A percentile compares a stretch with the other conserved stretches of the same genome.
phyloP scores from a whole-genome alignment of 352 stramenopile species.

The Phytophthora tubulina region DNA sequence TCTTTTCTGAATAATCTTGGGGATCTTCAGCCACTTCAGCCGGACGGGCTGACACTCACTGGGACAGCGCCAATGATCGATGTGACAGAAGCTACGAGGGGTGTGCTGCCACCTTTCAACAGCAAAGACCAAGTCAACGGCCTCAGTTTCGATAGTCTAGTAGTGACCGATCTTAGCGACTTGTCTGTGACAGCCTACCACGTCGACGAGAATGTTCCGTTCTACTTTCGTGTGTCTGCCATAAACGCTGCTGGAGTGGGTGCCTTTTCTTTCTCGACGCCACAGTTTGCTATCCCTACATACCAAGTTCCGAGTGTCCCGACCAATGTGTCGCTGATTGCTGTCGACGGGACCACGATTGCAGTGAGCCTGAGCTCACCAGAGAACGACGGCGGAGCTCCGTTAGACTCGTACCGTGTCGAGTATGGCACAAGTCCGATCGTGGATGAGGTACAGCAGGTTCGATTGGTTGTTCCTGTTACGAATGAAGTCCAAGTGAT shows the following conservation, averaged over 20 bases:
- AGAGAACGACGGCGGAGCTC: constrained; percentile 84
- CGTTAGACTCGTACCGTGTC: constrained; percentile 92
- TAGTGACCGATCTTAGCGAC: constrained; percentile 91
- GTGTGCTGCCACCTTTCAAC: constrained; percentile 93
- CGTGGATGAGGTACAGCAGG: constrained; percentile 81
- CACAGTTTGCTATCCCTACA: constrained; percentile 88
- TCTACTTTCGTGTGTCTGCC: constrained; percentile 95
- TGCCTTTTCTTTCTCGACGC: constrained; percentile 67
- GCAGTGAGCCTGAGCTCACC: constrained; percentile 82
- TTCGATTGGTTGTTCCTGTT: constrained; percentile 68
- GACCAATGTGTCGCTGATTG: constrained; percentile 77
- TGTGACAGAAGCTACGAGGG: constrained; percentile 78
- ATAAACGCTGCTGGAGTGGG: constrained; percentile 91
- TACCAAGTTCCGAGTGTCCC: constrained; percentile 77
- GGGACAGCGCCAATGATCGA: constrained; percentile 89
- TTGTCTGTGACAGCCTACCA: constrained; percentile 83
- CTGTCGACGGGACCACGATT: constrained; percentile 91
- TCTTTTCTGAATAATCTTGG: constrained; percentile 94
- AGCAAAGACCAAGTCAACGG: constrained; percentile 84
- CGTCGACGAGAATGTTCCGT: constrained; percentile 95
- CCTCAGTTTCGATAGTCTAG: constrained; percentile 86
- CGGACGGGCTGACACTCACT: constrained; percentile 88
- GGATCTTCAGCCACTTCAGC: constrained; percentile 75
- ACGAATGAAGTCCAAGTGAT: constrained; percentile 79
- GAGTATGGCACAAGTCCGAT: constrained; percentile 91